phyloP scores from a whole-genome alignment of 2,329 filamentous ascomycete genomes.

The Cladosporium sp. region DNA sequence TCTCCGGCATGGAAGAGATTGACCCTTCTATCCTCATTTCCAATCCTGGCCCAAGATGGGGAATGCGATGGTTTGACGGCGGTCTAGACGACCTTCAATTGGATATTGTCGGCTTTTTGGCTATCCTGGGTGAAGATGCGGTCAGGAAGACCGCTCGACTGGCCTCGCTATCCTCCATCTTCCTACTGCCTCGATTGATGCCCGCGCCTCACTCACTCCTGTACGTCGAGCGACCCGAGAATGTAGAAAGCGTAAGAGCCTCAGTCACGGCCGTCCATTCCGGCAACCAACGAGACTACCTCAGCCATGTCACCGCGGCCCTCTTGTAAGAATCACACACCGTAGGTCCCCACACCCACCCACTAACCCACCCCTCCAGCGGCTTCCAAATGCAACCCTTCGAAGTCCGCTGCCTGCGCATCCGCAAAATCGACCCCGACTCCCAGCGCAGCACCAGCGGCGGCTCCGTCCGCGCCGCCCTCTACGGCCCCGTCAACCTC shows the following conservation, averaged over 20 bases:
- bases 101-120: constrained; percentile 52
- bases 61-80: constrained; percentile 9
- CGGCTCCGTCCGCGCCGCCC: constrained; percentile 1
- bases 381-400: constrained; percentile 16
- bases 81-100: constrained; percentile 39
- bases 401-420: constrained; percentile 25
- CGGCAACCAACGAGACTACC: constrained; percentile 40
- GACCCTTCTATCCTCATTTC: constrained; percentile 2
- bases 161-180: constrained; percentile 43
- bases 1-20: constrained; percentile 1
- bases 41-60: neutral
- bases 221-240: constrained; percentile 37
- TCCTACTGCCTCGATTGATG: constrained; percentile 44
- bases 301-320: constrained; percentile 46
- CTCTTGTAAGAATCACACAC: constrained; percentile 33
- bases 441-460: neutral
- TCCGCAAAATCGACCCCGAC: constrained; percentile 13
- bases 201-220: constrained; percentile 48
- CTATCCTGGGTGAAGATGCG: constrained; percentile 47
- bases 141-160: constrained; percentile 46
- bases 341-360: neutral
- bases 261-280: constrained; percentile 42
- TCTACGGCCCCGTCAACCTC: constrained; percentile 38
- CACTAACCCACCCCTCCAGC: neutral
- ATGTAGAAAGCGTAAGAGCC: constrained; percentile 35